Base-by-base conservation (phyloP, 345 rosid genomes). In the Citropsis articulata region DNA sequence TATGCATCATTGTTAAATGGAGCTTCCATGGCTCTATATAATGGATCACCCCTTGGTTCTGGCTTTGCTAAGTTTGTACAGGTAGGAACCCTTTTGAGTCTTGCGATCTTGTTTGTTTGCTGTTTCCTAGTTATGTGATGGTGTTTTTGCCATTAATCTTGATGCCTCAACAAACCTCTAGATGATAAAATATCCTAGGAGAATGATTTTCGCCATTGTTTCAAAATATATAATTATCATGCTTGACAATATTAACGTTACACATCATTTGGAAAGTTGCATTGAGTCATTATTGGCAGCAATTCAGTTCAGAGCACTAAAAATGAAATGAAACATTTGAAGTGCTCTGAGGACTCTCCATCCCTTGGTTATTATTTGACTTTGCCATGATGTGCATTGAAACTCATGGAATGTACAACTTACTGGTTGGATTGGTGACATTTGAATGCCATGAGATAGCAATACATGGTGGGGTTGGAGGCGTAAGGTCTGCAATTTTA, bases 61-160 rank as follows among this genome's bases (percentile, higher is more conserved):
- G 81, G 92, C 83, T 94, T 96, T 84, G 97, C 97, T 65, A 96
- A 96, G 83, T 96, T 96, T 86, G 92, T 96, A 72, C 97, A 96
- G 95, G 99, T 93, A 83, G 67, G 40, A 70, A 59, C 22, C 22
- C 57, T 22, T 22, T 53, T 53, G 57, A 53, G 48, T 38, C 27
- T 53, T 50, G 38, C 18, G 10, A 25, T 56, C 19, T 66, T 59
- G 60, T 50, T 71, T 30, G 16, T 33, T 7, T 53, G 6, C 19
- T 35, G 48, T 63, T 65, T 71, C 30, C 45, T n/a, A 9, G 30
- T 65, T 2, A 18, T 48, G 36, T 42, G 35, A 48, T 45, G 28
- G 30, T 48, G 35, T 48, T 60, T 45, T 40, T 74, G 38, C 19
- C 28, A 74, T 6, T 75, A 65, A 24, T 45, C 25, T 48, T 45